phyloP scores from a whole-genome alignment of 73 alveolate genomes.

The Paramecium biaurelia region DNA sequence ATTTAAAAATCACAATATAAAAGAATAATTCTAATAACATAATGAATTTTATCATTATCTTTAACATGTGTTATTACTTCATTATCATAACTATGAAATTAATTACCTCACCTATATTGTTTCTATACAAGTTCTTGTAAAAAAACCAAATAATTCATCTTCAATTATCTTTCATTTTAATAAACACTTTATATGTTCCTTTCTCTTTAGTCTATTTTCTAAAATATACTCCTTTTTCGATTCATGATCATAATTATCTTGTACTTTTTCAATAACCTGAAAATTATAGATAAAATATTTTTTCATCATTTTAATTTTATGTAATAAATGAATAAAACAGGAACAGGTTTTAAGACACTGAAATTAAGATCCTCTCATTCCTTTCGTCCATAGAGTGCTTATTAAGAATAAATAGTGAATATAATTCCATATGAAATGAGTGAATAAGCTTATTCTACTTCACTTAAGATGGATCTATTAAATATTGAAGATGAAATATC shows the following conservation, averaged over 20 bases:
- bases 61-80: slow-evolving; percentile 40
- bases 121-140: slow-evolving; percentile 27
- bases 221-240: slow-evolving; percentile 43
- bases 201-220: slow-evolving; percentile 33
- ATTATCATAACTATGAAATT: slow-evolving; percentile 58
- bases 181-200: slow-evolving; percentile 40
- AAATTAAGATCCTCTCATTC: slow-evolving; percentile 30
- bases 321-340: neutral
- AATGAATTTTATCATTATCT: neutral
- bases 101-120: slow-evolving; percentile 34
- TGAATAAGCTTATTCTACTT: slow-evolving; percentile 5
- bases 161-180: slow-evolving; percentile 43
- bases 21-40: neutral
- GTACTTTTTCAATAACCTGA: slow-evolving; percentile 58
- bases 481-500: neutral
- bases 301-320: neutral
- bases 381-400: slow-evolving; percentile 12
- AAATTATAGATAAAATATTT: slow-evolving; percentile 9
- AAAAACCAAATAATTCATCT: slow-evolving; percentile 13
- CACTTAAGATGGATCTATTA: neutral
- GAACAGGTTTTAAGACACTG: slow-evolving; percentile 3
- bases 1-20: neutral
- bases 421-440: slow-evolving; percentile 41
- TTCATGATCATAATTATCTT: neutral
- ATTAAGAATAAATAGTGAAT: neutral